Base-by-base conservation (phyloP, 768 basidiomycete species). In the Termitomyces sp. region DNA sequence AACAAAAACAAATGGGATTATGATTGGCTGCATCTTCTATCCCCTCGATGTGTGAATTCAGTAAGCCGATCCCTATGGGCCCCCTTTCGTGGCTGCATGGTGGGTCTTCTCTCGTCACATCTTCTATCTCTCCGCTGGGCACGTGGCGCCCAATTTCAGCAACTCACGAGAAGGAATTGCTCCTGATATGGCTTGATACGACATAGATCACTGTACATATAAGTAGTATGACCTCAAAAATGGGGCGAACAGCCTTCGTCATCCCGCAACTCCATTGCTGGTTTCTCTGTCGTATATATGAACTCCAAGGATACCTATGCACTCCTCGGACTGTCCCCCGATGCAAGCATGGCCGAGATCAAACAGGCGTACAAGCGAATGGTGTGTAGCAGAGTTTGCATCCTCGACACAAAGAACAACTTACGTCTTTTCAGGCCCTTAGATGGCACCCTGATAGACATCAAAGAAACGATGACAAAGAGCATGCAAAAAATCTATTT, bases 361-460 rank as follows among this genome's bases (percentile, higher is more conserved):
- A 63, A 56, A 67, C 70, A 74, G 51, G 83, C 84, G 14, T 88
- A 88, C 71, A 84, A 80, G 71, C 79, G 75, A 67, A 73, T 82
- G 72, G 85, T 37, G 5, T 35, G 34, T 85, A 71, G 63, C 72
- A 66, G 28, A 41, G 57, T 60, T 52, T 35, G 52, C 59, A 58
- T 55, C 58, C 55, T 54, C 64, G 47, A 61, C 58, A 58, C 68
- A 53, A 59, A 63, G 45, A 19, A 17, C 47, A 52, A 42, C 59
- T 60, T 48, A 58, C 51, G 54, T 44, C 52, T 59, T 56, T 45
- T 57, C 61, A 70, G 85, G 84, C 83, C 61, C 70, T 86, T 54
- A 77, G 76, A 64, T 88, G 85, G 83, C 84, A 87, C 61, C 84
- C 85, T 59, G 84, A 86, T 69, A 83, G 83, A 58, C 82, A 84